Evolutionary conservation across 345 rosid species (phyloP).

Genomic region (Boechera retrofracta): DNA sequence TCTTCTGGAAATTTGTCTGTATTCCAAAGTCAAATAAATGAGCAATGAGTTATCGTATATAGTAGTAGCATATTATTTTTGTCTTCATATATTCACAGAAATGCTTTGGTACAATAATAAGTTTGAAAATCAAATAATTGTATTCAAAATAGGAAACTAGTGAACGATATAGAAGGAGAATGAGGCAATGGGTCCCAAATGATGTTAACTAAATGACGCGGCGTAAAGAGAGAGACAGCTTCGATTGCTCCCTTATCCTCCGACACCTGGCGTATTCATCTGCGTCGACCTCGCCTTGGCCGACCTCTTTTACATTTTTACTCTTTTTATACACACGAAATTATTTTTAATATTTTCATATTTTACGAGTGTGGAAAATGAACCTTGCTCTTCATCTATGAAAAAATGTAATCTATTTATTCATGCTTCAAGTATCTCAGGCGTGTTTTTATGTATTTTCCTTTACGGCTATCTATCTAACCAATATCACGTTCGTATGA

Average conservation of each 20-base stretch:
- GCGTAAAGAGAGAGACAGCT: slow-evolving; percentile 35
- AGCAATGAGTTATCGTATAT: not conserved
- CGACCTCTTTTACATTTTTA: slow-evolving; percentile 27
- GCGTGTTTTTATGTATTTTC: too few relatives aligned
- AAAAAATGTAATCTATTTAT: too few relatives aligned
- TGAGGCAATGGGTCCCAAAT: slow-evolving; percentile 28
- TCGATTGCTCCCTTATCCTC: slow-evolving; percentile 35
- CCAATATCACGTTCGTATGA: too few relatives aligned
- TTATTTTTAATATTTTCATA: too few relatives aligned
- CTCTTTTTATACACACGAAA: too few relatives aligned
- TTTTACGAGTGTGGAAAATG: too few relatives aligned
- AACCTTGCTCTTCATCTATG: too few relatives aligned
- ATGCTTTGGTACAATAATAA: not conserved
- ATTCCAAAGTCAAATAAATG: not conserved
- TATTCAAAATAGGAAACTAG: not conserved
- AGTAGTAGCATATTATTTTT: not conserved
- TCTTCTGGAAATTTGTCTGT: not conserved
- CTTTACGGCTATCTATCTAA: too few relatives aligned
- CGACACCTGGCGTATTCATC: slow-evolving; percentile 21
- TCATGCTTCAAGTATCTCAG: too few relatives aligned
- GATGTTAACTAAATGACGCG: slow-evolving; percentile 28
- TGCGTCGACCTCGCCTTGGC: slow-evolving; percentile 39
- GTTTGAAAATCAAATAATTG: not conserved
- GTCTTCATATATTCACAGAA: not conserved
- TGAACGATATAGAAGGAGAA: slow-evolving; percentile 31